Evolutionary conservation across 169 alveolate species (phyloP).

Genomic region (Eimeria acervulina): DNA sequence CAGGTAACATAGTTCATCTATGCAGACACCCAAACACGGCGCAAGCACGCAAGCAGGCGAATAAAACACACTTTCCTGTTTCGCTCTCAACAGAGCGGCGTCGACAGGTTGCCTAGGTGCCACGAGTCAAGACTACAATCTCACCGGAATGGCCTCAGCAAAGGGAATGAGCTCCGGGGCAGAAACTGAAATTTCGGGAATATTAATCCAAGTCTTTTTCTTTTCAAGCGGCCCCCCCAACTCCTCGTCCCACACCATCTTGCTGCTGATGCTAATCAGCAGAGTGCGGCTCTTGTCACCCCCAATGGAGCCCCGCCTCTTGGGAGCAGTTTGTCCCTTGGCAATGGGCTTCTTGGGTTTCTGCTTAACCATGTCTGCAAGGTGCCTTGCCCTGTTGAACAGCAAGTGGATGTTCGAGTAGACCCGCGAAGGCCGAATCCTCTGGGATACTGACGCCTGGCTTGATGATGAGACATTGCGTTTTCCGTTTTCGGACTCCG

Average conservation of each 20-base stretch:
- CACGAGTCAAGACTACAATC: not conserved
- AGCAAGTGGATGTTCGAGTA: slow-evolving; percentile 46
- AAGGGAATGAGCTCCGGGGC: slow-evolving; percentile 77
- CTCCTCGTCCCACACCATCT: slow-evolving; percentile 77
- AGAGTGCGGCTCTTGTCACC: slow-evolving; percentile 67
- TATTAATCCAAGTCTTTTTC: slow-evolving; percentile 67
- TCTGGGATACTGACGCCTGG: slow-evolving; percentile 42
- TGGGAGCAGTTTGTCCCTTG: slow-evolving; percentile 7
- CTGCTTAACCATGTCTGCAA: slow-evolving; percentile 63
- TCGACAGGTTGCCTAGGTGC: not conserved
- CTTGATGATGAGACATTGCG: slow-evolving; percentile 14
- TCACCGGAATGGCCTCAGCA: slow-evolving; percentile 78
- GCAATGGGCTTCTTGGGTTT: not conserved
- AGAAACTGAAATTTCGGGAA: slow-evolving; percentile 64
- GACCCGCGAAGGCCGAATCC: slow-evolving; percentile 66
- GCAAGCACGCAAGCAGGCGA: not conserved
- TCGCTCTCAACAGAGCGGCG: not conserved
- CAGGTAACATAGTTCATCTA: slow-evolving; percentile 77
- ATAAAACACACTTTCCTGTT: not conserved
- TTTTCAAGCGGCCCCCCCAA: slow-evolving; percentile 42
- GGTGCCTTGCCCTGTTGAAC: slow-evolving; percentile 61
- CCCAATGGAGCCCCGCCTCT: slow-evolving; percentile 74
- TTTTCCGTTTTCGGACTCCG: not conserved
- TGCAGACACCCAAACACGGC: not conserved
- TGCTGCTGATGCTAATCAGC: slow-evolving; percentile 61